These are phyloP conservation scores for Chaetomiaceae sp. DNA, from an alignment of 2,329 filamentous ascomycete species.

Conservation along the genomic window DNA sequence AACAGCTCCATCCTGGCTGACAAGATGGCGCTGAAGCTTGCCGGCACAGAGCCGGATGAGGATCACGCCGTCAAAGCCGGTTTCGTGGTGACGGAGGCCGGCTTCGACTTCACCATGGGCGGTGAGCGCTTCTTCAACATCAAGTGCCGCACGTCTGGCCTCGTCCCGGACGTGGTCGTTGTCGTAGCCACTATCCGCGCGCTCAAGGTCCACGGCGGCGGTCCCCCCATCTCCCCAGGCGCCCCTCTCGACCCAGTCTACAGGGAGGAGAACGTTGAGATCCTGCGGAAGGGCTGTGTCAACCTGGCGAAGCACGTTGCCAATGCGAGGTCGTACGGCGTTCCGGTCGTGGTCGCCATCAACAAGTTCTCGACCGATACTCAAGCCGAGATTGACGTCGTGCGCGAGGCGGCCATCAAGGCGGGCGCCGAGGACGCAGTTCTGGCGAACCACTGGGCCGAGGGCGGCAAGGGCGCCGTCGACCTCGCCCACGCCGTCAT, in stretches of 20 bases:
- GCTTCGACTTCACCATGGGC: constrained; percentile 99
- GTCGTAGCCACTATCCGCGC: constrained; percentile 93
- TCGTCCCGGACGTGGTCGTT: constrained; percentile 88
- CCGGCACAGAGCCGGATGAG: constrained; percentile 89
- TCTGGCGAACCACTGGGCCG: constrained; percentile 91
- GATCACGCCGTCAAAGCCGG: constrained; percentile 75
- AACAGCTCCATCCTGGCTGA: constrained; percentile 94
- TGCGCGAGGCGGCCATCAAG: constrained; percentile 83
- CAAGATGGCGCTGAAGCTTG: constrained; percentile 90
- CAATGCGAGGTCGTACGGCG: constrained; percentile 82
- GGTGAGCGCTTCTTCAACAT: constrained; percentile 99
- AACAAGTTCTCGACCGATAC: constrained; percentile 96
- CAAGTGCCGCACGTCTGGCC: constrained; percentile 92
- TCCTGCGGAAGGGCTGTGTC: constrained; percentile 82
- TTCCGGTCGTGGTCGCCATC: constrained; percentile 93
- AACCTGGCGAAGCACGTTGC: constrained; percentile 94
- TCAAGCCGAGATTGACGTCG: constrained; percentile 79
- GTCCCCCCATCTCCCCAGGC: constrained; percentile 86
- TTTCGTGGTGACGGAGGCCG: constrained; percentile 93
- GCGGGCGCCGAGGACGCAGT: constrained; percentile 93
- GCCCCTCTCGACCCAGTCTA: constrained; percentile 82
- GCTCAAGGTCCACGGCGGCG: constrained; percentile 93
- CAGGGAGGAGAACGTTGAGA: constrained; percentile 85
- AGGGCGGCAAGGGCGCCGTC: constrained; percentile 84
- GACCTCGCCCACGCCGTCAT: constrained; percentile 86